phyloP scores from a whole-genome alignment of 2,329 filamentous ascomycete species.

The Apiospora koreana region DNA sequence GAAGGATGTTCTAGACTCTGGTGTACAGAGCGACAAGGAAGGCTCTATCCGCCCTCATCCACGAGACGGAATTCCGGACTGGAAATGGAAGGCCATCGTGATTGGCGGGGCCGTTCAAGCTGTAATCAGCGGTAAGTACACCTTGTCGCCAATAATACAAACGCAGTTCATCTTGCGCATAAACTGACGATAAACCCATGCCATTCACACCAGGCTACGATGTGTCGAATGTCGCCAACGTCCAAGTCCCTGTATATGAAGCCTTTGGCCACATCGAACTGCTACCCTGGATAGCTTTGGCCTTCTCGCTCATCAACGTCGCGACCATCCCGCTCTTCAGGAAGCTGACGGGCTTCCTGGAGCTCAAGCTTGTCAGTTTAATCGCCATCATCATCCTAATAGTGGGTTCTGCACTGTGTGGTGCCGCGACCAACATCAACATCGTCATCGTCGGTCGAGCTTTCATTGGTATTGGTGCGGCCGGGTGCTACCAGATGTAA shows the following conservation, averaged over 20 bases:
- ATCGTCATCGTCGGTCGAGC: slow-evolving; percentile 34
- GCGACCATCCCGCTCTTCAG: slow-evolving; percentile 36
- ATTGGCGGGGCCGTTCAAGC: slow-evolving; percentile 23
- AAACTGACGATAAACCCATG: not conserved
- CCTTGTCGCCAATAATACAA: not conserved
- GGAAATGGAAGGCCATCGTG: slow-evolving; percentile 24
- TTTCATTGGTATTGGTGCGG: slow-evolving; percentile 33
- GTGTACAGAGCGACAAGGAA: not conserved
- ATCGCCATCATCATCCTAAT: slow-evolving; percentile 29
- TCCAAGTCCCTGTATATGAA: slow-evolving; percentile 58
- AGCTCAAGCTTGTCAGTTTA: slow-evolving; percentile 32
- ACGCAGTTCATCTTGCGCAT: not conserved
- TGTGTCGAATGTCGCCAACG: slow-evolving; percentile 50
- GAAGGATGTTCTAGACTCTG: not conserved
- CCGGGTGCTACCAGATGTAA: slow-evolving; percentile 34
- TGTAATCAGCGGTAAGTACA: slow-evolving; percentile 23
- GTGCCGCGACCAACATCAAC: slow-evolving; percentile 29
- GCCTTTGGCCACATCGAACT: slow-evolving; percentile 42
- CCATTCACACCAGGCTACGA: slow-evolving; percentile 36
- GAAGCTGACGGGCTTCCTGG: slow-evolving; percentile 34
- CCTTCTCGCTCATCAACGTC: slow-evolving; percentile 36
- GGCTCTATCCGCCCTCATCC: not conserved
- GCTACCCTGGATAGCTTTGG: slow-evolving; percentile 40
- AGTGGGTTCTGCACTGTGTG: slow-evolving; percentile 31
- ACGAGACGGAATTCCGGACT: slow-evolving; percentile 18